These are phyloP conservation scores for Phytophthora syringae DNA, from an alignment of 352 stramenopile genomes.

Conservation along the genomic window DNA sequence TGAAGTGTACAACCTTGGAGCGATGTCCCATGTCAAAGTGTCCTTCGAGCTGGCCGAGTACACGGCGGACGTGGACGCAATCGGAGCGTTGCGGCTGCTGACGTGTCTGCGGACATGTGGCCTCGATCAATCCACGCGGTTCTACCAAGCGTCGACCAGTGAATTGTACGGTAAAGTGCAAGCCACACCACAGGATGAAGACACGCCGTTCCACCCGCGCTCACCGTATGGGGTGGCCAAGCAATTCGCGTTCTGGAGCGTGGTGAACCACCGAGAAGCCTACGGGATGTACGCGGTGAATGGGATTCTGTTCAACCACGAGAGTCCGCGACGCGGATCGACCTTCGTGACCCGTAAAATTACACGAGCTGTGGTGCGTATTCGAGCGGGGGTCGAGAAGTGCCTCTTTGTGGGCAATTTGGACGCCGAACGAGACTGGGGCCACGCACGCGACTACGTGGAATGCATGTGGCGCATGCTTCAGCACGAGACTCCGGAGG, in stretches of 20 bases:
- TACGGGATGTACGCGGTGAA: conserved; percentile 96
- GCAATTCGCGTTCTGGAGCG: conserved; percentile 99
- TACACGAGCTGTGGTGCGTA: conserved; percentile 94
- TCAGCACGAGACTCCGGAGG: conserved; percentile 78
- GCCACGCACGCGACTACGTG: conserved; percentile 98
- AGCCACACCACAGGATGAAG: conserved; percentile 96
- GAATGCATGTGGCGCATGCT: conserved; percentile 99
- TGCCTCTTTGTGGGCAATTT: conserved; percentile 98
- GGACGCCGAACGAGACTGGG: conserved; percentile 98
- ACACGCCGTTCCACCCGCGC: conserved; percentile 98
- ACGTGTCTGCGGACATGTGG: conserved; percentile 97
- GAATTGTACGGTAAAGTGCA: conserved; percentile 99
- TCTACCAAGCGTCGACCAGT: conserved; percentile 98
- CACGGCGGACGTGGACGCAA: conserved; percentile 97
- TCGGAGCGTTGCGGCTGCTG: conserved; percentile 96
- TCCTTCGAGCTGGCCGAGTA: conserved; percentile 99
- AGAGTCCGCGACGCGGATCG: conserved; percentile 96
- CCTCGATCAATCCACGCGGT: conserved; percentile 67
- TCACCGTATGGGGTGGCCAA: conserved; percentile 98
- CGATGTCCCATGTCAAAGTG: conserved; percentile 99
- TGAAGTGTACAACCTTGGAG: conserved; percentile 99
- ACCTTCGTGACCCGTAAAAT: conserved; percentile 99
- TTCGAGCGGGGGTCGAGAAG: conserved; percentile 92
- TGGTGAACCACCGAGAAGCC: conserved; percentile 99
- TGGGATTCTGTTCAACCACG: conserved; percentile 99